These are phyloP conservation scores for Chlorella sp. DNA, from an alignment of 139 green algal genomes.

Conservation along the genomic window DNA sequence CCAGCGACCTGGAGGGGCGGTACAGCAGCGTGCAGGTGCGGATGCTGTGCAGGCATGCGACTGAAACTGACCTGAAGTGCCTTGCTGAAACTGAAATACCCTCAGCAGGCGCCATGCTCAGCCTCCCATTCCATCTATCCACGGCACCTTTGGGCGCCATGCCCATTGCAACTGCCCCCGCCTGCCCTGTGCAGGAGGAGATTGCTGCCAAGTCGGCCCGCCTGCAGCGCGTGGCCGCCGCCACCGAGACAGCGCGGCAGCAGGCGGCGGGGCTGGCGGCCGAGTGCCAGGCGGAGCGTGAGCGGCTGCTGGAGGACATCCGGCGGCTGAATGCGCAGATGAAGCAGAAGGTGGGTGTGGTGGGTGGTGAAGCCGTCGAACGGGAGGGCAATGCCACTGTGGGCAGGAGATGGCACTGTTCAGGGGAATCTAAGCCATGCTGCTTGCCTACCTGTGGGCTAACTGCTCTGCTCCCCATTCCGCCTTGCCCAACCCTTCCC, in stretches of 20 bases:
- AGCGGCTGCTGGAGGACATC: constrained; percentile 34
- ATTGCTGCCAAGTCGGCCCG: background rate
- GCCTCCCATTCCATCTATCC: too few relatives aligned
- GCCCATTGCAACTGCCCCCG: too few relatives aligned
- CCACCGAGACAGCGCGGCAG: background rate
- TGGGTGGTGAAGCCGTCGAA: too few relatives aligned
- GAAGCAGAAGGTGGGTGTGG: constrained; percentile 2
- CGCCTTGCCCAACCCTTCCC: background rate
- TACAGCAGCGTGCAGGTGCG: constrained; percentile 20
- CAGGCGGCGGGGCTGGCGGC: background rate
- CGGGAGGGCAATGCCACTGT: too few relatives aligned
- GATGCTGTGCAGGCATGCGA: background rate
- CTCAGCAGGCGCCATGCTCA: too few relatives aligned
- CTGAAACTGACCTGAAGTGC: background rate
- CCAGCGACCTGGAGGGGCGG: constrained; percentile 7
- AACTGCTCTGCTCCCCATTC: background rate
- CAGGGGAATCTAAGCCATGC: background rate
- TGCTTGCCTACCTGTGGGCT: background rate
- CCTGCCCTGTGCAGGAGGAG: constrained; percentile 12
- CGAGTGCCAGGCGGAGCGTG: constrained; percentile 29
- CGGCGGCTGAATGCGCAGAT: constrained; percentile 15
- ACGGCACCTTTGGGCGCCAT: too few relatives aligned
- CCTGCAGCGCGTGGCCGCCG: background rate
- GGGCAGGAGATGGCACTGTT: too few relatives aligned
- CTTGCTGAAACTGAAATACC: too few relatives aligned